Base-by-base conservation (phyloP, 495 filamentous ascomycete species). In the Aspergillus steynii region DNA sequence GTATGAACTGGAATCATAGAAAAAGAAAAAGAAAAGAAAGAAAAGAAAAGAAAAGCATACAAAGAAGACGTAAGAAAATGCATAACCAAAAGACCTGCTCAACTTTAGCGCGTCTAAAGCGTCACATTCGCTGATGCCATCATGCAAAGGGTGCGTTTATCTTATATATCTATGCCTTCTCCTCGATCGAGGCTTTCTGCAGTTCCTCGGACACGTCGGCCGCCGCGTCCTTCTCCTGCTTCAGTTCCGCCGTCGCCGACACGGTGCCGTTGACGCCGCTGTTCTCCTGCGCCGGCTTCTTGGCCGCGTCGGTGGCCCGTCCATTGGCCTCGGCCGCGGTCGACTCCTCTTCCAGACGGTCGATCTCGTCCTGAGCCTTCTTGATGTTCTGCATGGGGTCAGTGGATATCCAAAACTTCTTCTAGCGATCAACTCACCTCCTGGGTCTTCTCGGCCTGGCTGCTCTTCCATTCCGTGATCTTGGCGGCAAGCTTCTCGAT, bases 401-500 rank as follows among this genome's bases (percentile, higher is more conserved):
- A n/a, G 25, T 26, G 60, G 56, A 49, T 75, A 62, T 67, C 61
- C 56, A 55, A 60, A 31, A 50, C 31, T 15, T 42, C 15, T 26
- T 20, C 20, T 20, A 20, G 20, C 20, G 20, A 20, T 20, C 51
- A 69, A 67, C 80, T 85, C 75, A 97, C 95, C 83, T 92, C 89
- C 62, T 90, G 86, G n/a, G 95, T 99, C 81, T 97, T 91, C 58
- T 83, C 81, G 42, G 90, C 85, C 79, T 97, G 94, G 76, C 96
- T 89, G 47, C 86, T 82, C 83, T 96, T 96, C 91, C 94, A 99
- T 66, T 88, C 83, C n/a, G 86, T 88, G 46, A 96, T 80, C 82
- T 98, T 98, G 60, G 83, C 90, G 72, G 92, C 92, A 65, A 98
- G 82, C 81, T 96, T 94, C 83, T 97, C 92, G 12, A 90, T 74